phyloP scores from a whole-genome alignment of 2,329 filamentous ascomycete genomes.

The Biscogniauxia marginata region DNA sequence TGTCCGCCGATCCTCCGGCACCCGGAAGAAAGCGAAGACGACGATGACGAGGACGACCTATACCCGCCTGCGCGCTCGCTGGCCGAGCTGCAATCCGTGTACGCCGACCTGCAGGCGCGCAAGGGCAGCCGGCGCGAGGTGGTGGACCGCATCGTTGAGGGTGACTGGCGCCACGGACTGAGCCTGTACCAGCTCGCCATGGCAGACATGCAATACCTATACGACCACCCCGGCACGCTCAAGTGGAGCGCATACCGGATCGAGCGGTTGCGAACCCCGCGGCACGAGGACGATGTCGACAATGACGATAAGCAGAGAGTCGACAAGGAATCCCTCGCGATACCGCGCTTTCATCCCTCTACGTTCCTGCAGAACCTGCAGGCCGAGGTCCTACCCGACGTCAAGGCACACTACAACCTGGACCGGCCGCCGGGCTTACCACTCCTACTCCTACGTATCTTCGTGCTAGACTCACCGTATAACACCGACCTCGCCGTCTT shows the following conservation, averaged over 20 bases:
- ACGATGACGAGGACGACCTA: conserved; percentile 57
- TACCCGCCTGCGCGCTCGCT: conserved; percentile 67
- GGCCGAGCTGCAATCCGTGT: conserved; percentile 65
- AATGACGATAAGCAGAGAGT: conserved; percentile 20
- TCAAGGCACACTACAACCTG: conserved; percentile 82
- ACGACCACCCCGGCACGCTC: conserved; percentile 62
- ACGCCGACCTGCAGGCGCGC: conserved; percentile 56
- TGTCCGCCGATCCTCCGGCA: conserved; percentile 59
- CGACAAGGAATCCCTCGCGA: conserved; percentile 46
- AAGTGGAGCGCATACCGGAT: conserved; percentile 65
- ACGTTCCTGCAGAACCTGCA: conserved; percentile 78
- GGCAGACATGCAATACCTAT: conserved; percentile 65
- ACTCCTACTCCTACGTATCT: conserved; percentile 73
- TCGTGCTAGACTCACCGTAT: conserved; percentile 79
- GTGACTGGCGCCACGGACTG: conserved; percentile 67
- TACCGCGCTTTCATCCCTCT: conserved; percentile 76
- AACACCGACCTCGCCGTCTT: conserved; percentile 55
- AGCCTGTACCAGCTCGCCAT: conserved; percentile 67
- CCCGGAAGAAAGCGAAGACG: conserved; percentile 47
- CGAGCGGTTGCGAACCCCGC: conserved; percentile 46
- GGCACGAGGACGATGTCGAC: conserved; percentile 38
- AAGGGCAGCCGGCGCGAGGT: conserved; percentile 64
- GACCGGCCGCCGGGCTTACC: conserved; percentile 68
- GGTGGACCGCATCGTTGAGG: conserved; percentile 61
- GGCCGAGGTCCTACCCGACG: conserved; percentile 69